Evolutionary conservation across 352 stramenopile species (phyloP).

Genomic region (Elongisporangium undulatum): DNA sequence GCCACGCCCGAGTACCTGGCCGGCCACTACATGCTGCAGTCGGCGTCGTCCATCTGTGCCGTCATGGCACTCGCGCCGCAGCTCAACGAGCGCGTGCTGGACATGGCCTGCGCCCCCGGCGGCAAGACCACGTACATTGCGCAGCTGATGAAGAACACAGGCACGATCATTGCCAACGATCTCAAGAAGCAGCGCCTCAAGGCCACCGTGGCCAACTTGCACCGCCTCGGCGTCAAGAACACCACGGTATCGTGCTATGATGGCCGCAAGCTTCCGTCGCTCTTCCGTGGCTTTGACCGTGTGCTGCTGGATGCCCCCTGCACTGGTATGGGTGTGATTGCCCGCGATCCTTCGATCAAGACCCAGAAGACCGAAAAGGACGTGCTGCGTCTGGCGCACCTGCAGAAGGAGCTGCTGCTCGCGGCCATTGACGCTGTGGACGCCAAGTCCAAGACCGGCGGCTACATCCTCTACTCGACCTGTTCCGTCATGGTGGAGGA

Average conservation of each 20-base stretch:
- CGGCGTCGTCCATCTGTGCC: constrained; percentile 97
- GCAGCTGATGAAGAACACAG: constrained; percentile 99
- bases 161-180: constrained; percentile 98
- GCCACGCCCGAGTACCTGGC: constrained; percentile 99
- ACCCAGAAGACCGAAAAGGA: constrained; percentile 96
- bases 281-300: constrained; percentile 97
- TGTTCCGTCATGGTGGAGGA: constrained; percentile 94
- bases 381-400: constrained; percentile 87
- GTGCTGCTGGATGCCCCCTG: constrained; percentile 99
- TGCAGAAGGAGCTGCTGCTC: constrained; percentile 99
- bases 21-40: constrained; percentile 99
- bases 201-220: constrained; percentile 98
- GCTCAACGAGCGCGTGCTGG: constrained; percentile 95
- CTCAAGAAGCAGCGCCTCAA: constrained; percentile 96
- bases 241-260: constrained; percentile 97
- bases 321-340: constrained; percentile 97
- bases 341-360: constrained; percentile 98
- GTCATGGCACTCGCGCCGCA: constrained; percentile 97
- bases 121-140: constrained; percentile 99
- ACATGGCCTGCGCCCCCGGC: constrained; percentile 98
- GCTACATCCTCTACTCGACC: constrained; percentile 99
- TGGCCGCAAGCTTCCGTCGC: constrained; percentile 88
- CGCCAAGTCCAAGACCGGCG: constrained; percentile 94
- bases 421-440: constrained; percentile 98
- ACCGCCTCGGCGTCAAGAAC: constrained; percentile 98